A percentile compares a stretch with the other conserved stretches of the same genome.
phyloP scores from a whole-genome alignment of 108 stramenopile species.

The Fragilaria radians region DNA sequence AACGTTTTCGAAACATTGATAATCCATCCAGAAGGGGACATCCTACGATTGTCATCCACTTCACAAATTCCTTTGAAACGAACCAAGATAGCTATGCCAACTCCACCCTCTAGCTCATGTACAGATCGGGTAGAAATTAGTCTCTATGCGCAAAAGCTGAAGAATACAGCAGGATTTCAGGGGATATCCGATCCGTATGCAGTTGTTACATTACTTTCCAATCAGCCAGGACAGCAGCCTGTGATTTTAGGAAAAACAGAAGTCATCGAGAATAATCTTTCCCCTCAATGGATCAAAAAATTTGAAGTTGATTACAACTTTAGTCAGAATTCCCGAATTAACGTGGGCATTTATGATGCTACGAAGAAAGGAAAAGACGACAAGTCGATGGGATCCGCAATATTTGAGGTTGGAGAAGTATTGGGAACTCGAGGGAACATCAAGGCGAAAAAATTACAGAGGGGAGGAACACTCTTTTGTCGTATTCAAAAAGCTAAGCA shows the following conservation, averaged over 20 bases:
- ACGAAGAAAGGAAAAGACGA: slow-evolving; percentile 5
- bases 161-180: slow-evolving; percentile 53
- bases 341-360: slow-evolving; percentile 12
- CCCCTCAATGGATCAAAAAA: slow-evolving; percentile 40
- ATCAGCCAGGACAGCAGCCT: slow-evolving; percentile 24
- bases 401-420: slow-evolving; percentile 26
- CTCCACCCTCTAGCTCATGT: too few species aligned
- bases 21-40: too few species aligned
- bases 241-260: slow-evolving; percentile 57
- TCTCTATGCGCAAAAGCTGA: slow-evolving; percentile 47
- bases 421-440: slow-evolving; percentile 6
- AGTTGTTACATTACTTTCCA: slow-evolving; percentile 44
- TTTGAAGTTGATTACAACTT: slow-evolving; percentile 39
- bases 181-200: slow-evolving; percentile 62
- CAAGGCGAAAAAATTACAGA: slow-evolving; percentile 10
- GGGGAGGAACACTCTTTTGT: slow-evolving; percentile 34
- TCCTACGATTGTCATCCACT: too few species aligned
- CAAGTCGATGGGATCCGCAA: slow-evolving; percentile 10
- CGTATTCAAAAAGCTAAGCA: slow-evolving; percentile 31
- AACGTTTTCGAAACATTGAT: too few species aligned
- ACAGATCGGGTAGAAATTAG: slow-evolving; percentile 15
- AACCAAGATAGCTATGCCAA: too few species aligned
- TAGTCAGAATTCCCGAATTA: slow-evolving; percentile 22
- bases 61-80: too few species aligned
- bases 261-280: slow-evolving; percentile 45